These are phyloP conservation scores for Maudiozyma barnettii DNA, from an alignment of 805 yeast genomes.

Conservation along the genomic window DNA sequence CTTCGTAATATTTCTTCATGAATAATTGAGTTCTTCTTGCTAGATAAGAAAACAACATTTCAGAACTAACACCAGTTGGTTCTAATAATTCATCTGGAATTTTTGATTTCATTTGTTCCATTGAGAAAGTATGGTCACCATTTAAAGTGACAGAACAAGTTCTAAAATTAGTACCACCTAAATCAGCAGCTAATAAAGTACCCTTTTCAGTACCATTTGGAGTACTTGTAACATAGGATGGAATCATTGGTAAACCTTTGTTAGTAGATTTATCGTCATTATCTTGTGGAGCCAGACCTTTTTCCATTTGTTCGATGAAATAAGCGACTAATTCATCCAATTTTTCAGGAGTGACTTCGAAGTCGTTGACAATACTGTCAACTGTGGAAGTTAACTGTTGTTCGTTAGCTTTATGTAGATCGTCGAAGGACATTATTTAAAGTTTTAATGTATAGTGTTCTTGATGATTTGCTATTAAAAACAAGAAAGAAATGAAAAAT, in stretches of 20 bases:
- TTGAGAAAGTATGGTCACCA: conserved; percentile 66
- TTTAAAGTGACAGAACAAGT: conserved; percentile 76
- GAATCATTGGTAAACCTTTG: conserved; percentile 78
- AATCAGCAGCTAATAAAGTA: conserved; percentile 76
- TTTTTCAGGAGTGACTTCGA: conserved; percentile 19
- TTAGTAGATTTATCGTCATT: conserved; percentile 21
- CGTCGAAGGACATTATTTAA: conserved; percentile 23
- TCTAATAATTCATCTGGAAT: conserved; percentile 71
- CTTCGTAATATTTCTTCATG: conserved; percentile 54
- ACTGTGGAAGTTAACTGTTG: conserved; percentile 19
- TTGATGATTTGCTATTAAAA: background rate
- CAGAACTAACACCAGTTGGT: conserved; percentile 41
- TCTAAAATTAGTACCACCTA: conserved; percentile 94
- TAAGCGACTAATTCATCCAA: conserved; percentile 33
- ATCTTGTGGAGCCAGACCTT: conserved; percentile 36
- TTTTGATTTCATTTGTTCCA: conserved; percentile 67
- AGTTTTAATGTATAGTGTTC: background rate
- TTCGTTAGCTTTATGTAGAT: conserved; percentile 19
- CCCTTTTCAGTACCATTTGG: conserved; percentile 89
- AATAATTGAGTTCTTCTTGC: conserved; percentile 63
- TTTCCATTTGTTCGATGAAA: conserved; percentile 52
- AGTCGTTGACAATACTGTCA: conserved; percentile 20
- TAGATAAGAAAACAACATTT: conserved; percentile 60
- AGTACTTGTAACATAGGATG: conserved; percentile 73
- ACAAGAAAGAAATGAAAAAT: background rate